Percentiles rank a stretch among this genome's conserved stretches.
Evolutionary conservation across 1,284 basidiomycete genomes (phyloP).

Genomic region (Sporisorium scitamineum): DNA sequence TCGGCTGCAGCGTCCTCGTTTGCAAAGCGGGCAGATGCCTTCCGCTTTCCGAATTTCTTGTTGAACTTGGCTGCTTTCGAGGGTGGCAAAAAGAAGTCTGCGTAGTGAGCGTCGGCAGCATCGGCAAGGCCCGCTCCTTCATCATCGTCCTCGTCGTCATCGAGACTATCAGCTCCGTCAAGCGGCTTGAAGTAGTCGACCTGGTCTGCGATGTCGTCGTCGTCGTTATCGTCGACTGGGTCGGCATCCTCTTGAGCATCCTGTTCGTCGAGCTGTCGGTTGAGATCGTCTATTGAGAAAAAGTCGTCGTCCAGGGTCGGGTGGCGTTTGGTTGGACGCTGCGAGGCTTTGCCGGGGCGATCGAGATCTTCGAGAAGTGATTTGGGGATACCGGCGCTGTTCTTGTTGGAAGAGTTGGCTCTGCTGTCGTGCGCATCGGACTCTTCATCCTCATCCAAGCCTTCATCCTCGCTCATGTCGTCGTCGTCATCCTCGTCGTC

Average conservation of each 20-base stretch:
- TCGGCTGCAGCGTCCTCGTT: conserved; percentile 35
- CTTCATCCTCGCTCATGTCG: conserved; percentile 29
- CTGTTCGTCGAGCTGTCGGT: conserved; percentile 83
- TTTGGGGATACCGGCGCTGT: conserved; percentile 73
- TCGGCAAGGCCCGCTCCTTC: conserved; percentile 30
- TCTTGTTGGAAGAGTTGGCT: conserved; percentile 72
- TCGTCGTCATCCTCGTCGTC: conserved; percentile 30
- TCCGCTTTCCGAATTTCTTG: conserved; percentile 47
- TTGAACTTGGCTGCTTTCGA: conserved; percentile 48
- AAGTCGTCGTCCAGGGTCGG: conserved; percentile 90
- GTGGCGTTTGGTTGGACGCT: conserved; percentile 66
- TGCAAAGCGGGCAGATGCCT: conserved; percentile 42
- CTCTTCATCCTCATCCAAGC: conserved; percentile 17
- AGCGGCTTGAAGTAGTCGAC: conserved; percentile 67
- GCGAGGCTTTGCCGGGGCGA: conserved; percentile 34
- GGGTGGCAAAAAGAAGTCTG: conserved; percentile 74
- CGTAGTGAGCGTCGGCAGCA: conserved; percentile 70
- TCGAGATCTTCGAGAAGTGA: conserved; percentile 63
- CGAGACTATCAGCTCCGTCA: conserved; percentile 36
- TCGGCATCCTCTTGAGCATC: conserved; percentile 77
- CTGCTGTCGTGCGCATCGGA: conserved; percentile 71
- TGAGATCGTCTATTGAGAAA: conserved; percentile 90
- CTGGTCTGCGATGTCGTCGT: conserved; percentile 73
- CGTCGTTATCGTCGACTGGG: conserved; percentile 72
- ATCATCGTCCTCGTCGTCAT: conserved; percentile 38